A percentile compares a stretch with the other conserved stretches of the same genome.
Evolutionary conservation across 2,329 filamentous ascomycete species (phyloP).

Genomic region (Trichoderma hamatum): DNA sequence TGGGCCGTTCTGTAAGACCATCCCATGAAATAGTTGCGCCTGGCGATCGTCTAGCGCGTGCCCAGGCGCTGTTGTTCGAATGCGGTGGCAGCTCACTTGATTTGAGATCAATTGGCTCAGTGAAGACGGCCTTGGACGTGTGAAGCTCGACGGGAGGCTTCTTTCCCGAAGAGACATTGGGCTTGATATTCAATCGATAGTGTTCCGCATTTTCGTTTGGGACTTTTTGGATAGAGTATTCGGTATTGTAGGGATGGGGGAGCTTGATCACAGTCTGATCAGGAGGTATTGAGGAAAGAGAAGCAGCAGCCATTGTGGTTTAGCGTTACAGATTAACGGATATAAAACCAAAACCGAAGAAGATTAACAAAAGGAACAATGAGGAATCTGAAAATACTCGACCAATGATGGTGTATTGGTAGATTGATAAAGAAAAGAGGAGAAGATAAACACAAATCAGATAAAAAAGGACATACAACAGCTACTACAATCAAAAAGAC

Average conservation of each 20-base stretch:
- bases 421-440: background rate
- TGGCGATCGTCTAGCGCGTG: slow-evolving; percentile 57
- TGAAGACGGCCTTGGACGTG: slow-evolving; percentile 47
- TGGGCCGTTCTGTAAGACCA: slow-evolving; percentile 42
- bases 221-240: slow-evolving; percentile 47
- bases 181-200: slow-evolving; percentile 43
- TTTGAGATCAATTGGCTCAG: slow-evolving; percentile 51
- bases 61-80: slow-evolving; percentile 61
- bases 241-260: slow-evolving; percentile 53
- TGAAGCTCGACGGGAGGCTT: slow-evolving; percentile 38
- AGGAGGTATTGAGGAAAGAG: slow-evolving; percentile 36
- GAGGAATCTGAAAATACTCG: background rate
- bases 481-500: background rate
- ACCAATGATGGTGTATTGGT: background rate
- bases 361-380: background rate
- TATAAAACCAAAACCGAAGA: background rate
- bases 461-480: background rate
- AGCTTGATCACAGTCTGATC: slow-evolving; percentile 51
- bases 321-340: background rate
- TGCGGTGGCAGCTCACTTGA: slow-evolving; percentile 52
- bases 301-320: slow-evolving; percentile 33
- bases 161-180: slow-evolving; percentile 33
- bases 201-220: slow-evolving; percentile 27
- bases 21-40: slow-evolving; percentile 51
- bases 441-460: background rate